Base-by-base conservation (phyloP, 2,329 filamentous ascomycete genomes). In the Endoconidiophora polonica region DNA sequence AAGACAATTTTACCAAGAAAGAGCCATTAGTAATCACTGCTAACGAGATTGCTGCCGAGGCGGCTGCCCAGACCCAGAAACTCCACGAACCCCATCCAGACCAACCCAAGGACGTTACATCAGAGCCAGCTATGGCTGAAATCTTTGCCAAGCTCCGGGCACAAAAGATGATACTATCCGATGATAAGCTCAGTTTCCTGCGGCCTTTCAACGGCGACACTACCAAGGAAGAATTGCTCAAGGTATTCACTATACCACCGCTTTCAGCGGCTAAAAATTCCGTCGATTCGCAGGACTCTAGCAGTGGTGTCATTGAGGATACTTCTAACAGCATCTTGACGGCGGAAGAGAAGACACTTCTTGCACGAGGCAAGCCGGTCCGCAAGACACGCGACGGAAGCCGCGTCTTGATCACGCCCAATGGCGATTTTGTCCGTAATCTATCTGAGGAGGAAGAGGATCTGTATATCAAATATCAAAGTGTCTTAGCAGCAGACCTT, bases 391-490 rank as follows among this genome's bases (percentile, higher is more conserved):
- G 65, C 45, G 63, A 65, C 46, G 78, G 77, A 50, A 72, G 74
- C 60, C 73, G 81, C 23, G 77, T 83, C 55, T 72, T 88, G 56
- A 76, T 88, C 48, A 87, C 83, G 0, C 81, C 83, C 0, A 79
- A 82, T 54, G 83, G 84, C 9, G 79, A 85, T 55, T 84, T 82
- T 59, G 69, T 90, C n/a, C 78, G 81, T 55, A 81, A 83, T 52
- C 65, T 91, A 49, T 78, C 72, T 1, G 65, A 72, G 3, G 76
- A 81, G 40, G 79, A 88, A 55, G 83, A 88, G 59, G 69, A 79
- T 33, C 72, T 73, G 3, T 88, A 83, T 56, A 66, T 90, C 9
- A 70, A 76, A 46, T 70, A 90, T 4, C 85, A 90, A 61, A 67
- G 70, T 44, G 65, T 66, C 5, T 65, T 85, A 42, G 70, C 72